Base-by-base conservation (phyloP, 768 basidiomycete genomes). In the Tricholoma saponaceum region DNA sequence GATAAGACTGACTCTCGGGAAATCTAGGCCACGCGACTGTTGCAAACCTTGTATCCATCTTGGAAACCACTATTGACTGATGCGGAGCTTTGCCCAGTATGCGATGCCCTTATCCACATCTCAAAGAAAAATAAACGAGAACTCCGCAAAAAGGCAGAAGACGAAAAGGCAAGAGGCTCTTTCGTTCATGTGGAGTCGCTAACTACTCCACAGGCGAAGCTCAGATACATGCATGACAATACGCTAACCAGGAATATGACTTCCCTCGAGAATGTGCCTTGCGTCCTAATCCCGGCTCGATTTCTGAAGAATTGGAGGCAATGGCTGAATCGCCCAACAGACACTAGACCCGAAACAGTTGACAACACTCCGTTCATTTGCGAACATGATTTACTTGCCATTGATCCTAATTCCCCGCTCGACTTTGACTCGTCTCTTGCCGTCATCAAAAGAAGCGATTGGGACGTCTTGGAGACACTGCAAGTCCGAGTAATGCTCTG, bases 221-320 rank as follows among this genome's bases (percentile, higher is more conserved):
- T 91, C 51, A 83, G 79, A 60, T 77, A 82, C 63, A 81, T 90
- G 77, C 76, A 83, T 59, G 83, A 87, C 58, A 77, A 79, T 59
- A 72, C 79, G 52, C 64, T 83, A 51, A 79, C 71, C 58, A 77
- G 76, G 52, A 75, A 76, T 58, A 75, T 72, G 54, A 64, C 69
- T n/a, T 67, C 79, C 18, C 73, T 81, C 13, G 79, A 82, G 46
- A 74, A 79, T 49, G 72, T 77, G 33, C 72, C 79, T 8, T 86
- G 79, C 62, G 85, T 84, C 10, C 72, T 90, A 39, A 70, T 90
- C 39, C 80, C 87, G 7, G 72, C 79, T 28, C 74, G 74, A 2
- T 95, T 92, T 66, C 70, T 87, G 51, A 83, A 79, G 23, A 64
- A 73, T 37, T 95, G 92, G 92, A 76, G 77, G 55, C 76, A 78